Base-by-base conservation (phyloP, 2,329 filamentous ascomycete genomes). In the Alternaria sp. region DNA sequence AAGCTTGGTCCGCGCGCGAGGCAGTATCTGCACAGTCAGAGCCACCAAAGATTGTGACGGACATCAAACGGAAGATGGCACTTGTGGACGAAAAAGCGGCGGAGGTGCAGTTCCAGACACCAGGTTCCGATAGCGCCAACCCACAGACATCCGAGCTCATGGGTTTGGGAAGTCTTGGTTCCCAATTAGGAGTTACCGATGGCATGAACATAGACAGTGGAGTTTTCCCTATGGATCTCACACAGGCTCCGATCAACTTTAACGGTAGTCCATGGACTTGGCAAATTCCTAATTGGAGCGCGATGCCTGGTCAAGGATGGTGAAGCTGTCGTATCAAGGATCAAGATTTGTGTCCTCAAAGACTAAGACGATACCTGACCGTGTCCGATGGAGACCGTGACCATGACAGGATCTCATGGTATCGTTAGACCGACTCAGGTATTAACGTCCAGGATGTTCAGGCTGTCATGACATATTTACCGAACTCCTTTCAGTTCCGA, bases 1-100 rank as follows among this genome's bases (percentile, higher is more conserved):
- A 87, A 68, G 87, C 68, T 2, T 72, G 67, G 70, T n/a, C 60
- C 3, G 65, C 64, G 6, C 60, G 67, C 18, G 57, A 69, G 52
- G 57, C 59, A 6, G 62, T 57, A 11, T 44, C 50, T n/a, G 45
- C 28, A 18, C 41, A 38, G 4, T 30, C 28, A 2, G 62, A 54
- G 22, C 56, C 59, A 25, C 66, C 66, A 7, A 22, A 36, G 38
- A 59, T 67, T 50, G 57, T 67, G 2, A 32, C 38, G 11, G 45
- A 59, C 12, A 43, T 65, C 11, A 49, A 41, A 38, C 34, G 51
- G 41, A 51, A 43, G 27, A 20, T 68, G 36, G 43, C 48, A 16
- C 46, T 27, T 7, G 30, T 54, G 41, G 20, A 50, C 10, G 22
- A 45, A 40, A 30, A 18, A 61, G 38, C 28, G 18, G 20, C 34